phyloP scores from a whole-genome alignment of 768 basidiomycete species.

The Boletus coccyginus region DNA sequence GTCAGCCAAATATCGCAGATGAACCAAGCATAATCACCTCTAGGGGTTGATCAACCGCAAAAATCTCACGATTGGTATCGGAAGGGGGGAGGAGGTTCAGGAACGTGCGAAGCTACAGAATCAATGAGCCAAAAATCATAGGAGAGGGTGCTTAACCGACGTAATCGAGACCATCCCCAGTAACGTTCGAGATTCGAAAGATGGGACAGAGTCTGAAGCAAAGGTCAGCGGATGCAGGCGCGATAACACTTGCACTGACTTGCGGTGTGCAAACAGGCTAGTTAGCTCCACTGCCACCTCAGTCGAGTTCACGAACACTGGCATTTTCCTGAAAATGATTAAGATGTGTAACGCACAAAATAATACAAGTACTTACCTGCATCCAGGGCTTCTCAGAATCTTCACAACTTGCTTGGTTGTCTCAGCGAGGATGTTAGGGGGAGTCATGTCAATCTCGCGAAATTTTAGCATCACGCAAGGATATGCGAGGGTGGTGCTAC shows the following conservation, averaged over 20 bases:
- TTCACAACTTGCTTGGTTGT: conserved; percentile 91
- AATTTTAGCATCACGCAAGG: conserved; percentile 5
- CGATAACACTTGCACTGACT: conserved; percentile 39
- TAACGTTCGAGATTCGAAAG: conserved; percentile 92
- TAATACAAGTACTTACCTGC: conserved; percentile 51
- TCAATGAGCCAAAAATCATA: conserved; percentile 10
- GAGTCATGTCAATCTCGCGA: conserved; percentile 89
- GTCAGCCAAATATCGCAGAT: conserved; percentile 6
- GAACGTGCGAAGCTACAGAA: conserved; percentile 72
- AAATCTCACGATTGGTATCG: conserved; percentile 80
- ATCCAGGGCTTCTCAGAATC: conserved; percentile 90
- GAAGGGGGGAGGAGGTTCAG: conserved; percentile 89
- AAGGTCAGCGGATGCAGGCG: conserved; percentile 1
- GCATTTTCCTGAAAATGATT: conserved; percentile 56
- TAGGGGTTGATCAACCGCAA: conserved; percentile 72
- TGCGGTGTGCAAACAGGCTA: conserved; percentile 68
- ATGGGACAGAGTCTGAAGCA: conserved; percentile 78
- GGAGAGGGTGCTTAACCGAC: conserved; percentile 37
- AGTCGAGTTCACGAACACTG: conserved; percentile 78
- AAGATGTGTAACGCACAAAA: background rate
- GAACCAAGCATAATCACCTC: conserved; percentile 49
- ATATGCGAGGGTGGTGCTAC: background rate
- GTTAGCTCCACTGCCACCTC: conserved; percentile 83
- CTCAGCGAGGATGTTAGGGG: conserved; percentile 84
- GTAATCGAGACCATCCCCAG: conserved; percentile 84